phyloP scores from a whole-genome alignment of 2,329 filamentous ascomycete species.

The Aspergillus novoparasiticus region DNA sequence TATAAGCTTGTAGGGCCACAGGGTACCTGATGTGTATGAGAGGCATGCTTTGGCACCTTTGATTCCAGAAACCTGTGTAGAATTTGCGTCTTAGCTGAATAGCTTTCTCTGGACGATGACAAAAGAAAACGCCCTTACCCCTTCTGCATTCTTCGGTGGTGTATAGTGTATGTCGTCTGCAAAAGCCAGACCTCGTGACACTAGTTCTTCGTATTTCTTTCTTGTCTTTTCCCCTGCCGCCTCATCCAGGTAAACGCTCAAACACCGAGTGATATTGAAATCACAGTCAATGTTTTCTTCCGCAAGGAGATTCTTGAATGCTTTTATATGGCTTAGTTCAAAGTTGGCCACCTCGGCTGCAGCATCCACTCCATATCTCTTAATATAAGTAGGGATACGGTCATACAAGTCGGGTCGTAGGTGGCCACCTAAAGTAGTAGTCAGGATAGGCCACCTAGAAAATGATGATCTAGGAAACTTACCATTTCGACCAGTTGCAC shows the following conservation, averaged over 20 bases:
- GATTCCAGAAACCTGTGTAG: slow-evolving; percentile 38
- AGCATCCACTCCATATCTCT: slow-evolving; percentile 40
- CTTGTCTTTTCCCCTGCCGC: slow-evolving; percentile 34
- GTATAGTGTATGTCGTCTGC: slow-evolving; percentile 35
- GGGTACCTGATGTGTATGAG: slow-evolving; percentile 37
- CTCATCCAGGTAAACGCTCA: slow-evolving; percentile 45
- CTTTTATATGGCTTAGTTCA: slow-evolving; percentile 45
- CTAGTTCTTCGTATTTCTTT: slow-evolving; percentile 33
- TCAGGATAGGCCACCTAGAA: not conserved
- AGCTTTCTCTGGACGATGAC: not conserved
- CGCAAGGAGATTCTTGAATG: slow-evolving; percentile 44
- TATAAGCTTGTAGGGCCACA: slow-evolving; percentile 78
- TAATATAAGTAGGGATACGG: slow-evolving; percentile 40
- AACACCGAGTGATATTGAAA: slow-evolving; percentile 44
- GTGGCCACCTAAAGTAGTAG: slow-evolving; percentile 37
- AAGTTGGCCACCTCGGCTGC: slow-evolving; percentile 45
- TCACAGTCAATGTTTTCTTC: slow-evolving; percentile 51
- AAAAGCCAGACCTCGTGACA: slow-evolving; percentile 29
- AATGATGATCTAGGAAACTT: not conserved
- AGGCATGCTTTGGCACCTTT: slow-evolving; percentile 43
- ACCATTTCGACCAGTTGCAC: slow-evolving; percentile 51
- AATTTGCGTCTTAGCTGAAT: not conserved
- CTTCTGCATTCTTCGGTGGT: slow-evolving; percentile 31
- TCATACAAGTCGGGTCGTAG: slow-evolving; percentile 48
- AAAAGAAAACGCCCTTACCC: slow-evolving; percentile 19